A percentile compares a stretch with the other conserved stretches of the same genome.
phyloP scores from a whole-genome alignment of 192 early-diverging fungal species.

The Phycomyces blakesleeanus region DNA sequence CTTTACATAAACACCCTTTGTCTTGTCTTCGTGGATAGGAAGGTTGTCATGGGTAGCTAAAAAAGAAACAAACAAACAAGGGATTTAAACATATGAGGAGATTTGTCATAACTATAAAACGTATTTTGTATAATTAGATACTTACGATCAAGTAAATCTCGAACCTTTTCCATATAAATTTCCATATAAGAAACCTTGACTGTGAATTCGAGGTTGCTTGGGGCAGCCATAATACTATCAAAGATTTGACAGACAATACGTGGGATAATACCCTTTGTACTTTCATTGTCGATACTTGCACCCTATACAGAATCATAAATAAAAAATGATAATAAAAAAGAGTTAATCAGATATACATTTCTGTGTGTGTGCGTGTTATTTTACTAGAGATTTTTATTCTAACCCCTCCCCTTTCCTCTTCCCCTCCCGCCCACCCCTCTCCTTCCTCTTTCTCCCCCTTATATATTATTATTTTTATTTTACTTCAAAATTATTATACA shows the following conservation, averaged over 20 bases:
- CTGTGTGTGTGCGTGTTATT: not conserved
- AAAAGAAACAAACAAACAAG: too few relatives aligned
- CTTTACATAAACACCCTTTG: constrained; percentile 96
- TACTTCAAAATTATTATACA: too few relatives aligned
- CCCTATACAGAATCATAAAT: constrained; percentile 55
- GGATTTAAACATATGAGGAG: too few relatives aligned
- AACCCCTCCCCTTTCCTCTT: not conserved
- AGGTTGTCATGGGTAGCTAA: constrained; percentile 82
- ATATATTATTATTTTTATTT: too few relatives aligned
- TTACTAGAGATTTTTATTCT: not conserved
- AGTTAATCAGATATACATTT: not conserved
- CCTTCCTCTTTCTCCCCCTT: too few relatives aligned
- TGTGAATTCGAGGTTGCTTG: constrained; percentile 93
- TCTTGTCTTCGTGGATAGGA: constrained; percentile 97
- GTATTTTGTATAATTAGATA: not conserved
- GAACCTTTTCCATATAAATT: constrained; percentile 99
- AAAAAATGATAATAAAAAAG: not conserved
- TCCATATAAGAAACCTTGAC: constrained; percentile 99
- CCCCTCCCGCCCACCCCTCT: too few relatives aligned
- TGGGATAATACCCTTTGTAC: constrained; percentile 92
- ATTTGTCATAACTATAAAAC: not conserved
- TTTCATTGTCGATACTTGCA: constrained; percentile 87
- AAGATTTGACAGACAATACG: constrained; percentile 97
- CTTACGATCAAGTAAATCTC: constrained; percentile 90
- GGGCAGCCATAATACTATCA: constrained; percentile 83